phyloP scores from a whole-genome alignment of 2,329 filamentous ascomycete species.

The Leptographium procerum region DNA sequence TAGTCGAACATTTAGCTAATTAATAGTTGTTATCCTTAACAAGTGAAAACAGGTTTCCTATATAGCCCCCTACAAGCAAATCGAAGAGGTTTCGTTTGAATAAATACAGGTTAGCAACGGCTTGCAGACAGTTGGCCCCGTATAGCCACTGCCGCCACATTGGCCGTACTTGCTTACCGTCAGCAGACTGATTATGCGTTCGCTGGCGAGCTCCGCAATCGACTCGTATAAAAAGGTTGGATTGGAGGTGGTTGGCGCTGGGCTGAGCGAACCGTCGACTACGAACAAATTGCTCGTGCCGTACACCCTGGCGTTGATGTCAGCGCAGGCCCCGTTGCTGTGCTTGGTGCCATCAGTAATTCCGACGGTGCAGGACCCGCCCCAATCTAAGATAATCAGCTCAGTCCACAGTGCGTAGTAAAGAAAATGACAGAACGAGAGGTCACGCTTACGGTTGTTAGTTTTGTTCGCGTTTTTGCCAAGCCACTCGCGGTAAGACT shows the following conservation, averaged over 20 bases:
- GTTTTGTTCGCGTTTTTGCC: constrained; percentile 1
- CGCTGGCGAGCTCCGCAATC: background rate
- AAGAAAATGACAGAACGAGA: background rate
- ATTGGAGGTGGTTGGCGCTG: background rate
- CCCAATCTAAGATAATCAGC: background rate
- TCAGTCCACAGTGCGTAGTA: background rate
- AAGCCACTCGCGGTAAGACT: background rate
- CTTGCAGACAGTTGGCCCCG: background rate
- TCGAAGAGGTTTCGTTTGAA: background rate
- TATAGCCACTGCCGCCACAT: background rate
- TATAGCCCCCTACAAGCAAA: background rate
- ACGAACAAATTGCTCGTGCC: constrained; percentile 52
- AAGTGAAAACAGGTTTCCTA: too few species aligned
- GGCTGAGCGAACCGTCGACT: constrained; percentile 39
- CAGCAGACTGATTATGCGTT: constrained; percentile 1
- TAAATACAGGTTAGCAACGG: background rate
- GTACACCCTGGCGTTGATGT: constrained; percentile 44
- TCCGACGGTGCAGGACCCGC: background rate
- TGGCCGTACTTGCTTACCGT: background rate
- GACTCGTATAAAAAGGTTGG: constrained; percentile 1
- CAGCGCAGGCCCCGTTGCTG: constrained; percentile 23
- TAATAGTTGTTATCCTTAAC: too few species aligned
- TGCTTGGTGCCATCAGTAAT: background rate
- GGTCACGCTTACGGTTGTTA: background rate
- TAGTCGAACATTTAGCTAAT: too few species aligned